Percentiles rank a stretch among this genome's conserved stretches.
Conservation (phyloP, 345 rosid species). For the Theobroma cacao region DNA sequence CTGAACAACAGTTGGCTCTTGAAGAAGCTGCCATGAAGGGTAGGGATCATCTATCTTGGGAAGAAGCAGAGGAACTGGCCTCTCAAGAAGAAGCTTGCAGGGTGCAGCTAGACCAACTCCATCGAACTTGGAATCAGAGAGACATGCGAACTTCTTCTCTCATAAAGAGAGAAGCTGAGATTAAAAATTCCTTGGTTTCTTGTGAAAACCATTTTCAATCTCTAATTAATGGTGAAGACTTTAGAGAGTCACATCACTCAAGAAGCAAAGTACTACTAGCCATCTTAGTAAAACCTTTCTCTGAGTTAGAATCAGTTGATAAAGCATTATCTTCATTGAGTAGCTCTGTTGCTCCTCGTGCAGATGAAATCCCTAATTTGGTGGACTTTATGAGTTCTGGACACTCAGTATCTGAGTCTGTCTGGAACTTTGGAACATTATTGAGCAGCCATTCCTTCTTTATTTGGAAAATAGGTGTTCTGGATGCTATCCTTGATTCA, state of each 20-base stretch:
- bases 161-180: slow-evolving; percentile 57
- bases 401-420: slow-evolving; percentile 46
- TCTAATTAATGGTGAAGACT: slow-evolving; percentile 47
- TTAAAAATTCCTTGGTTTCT: slow-evolving; percentile 49
- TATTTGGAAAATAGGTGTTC: slow-evolving; percentile 78
- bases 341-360: slow-evolving; percentile 34
- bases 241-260: slow-evolving; percentile 39
- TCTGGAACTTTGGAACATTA: slow-evolving; percentile 68
- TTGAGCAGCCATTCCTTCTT: slow-evolving; percentile 64
- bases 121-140: slow-evolving; percentile 79
- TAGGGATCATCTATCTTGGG: slow-evolving; percentile 93
- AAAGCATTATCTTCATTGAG: slow-evolving; percentile 43
- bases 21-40: slow-evolving; percentile 82
- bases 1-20: slow-evolving; percentile 80
- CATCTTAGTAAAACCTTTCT: slow-evolving; percentile 57
- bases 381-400: slow-evolving; percentile 54
- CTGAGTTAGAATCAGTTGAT: slow-evolving; percentile 63
- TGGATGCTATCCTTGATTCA: slow-evolving; percentile 79
- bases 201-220: slow-evolving; percentile 64
- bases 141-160: slow-evolving; percentile 63
- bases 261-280: slow-evolving; percentile 60
- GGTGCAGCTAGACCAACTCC: slow-evolving; percentile 79
- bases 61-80: slow-evolving; percentile 95
- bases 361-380: slow-evolving; percentile 44
- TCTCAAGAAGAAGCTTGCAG: slow-evolving; percentile 96